Base-by-base conservation (phyloP, 2,329 filamentous ascomycete genomes). In the Cladosporium phlei region DNA sequence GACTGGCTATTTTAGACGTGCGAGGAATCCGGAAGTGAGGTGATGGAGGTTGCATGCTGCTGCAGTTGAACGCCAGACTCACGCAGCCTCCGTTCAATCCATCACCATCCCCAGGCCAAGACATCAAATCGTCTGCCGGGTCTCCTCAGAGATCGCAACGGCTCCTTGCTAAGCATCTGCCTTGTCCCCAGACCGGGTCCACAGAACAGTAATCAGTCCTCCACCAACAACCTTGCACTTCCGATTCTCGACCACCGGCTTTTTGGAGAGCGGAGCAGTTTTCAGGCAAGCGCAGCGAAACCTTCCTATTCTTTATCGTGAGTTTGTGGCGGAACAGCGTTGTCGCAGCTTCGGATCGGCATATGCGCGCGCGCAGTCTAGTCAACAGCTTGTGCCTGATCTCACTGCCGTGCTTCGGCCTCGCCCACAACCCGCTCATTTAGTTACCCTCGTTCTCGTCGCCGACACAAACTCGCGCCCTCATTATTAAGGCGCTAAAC, bases 221-320 rank as follows among this genome's bases (percentile, higher is more conserved):
- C 24, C 32, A 45, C 24, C 40, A 21, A 22, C 20, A 10, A 19
- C 14, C 40, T 14, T 22, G 20, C 6, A 7, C 16, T 35, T 45
- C 40, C 40, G 40, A 35, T 27, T 25, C 40, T 42, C 40, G 30
- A 45, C 40, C 37, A n/a, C 19, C 40, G 30, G 21, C 14, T 8
- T 19, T 16, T 24, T 35, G 40, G 14, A 45, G 40, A 45, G 40
- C 40, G 40, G 40, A 45, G 40, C 38, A 42, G n/a, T 16, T 6
- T 25, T 20, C 11, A 25, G 32, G 19, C 38, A 32, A 42, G 38
- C 38, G 28, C 38, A 24, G 38, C 38, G 33, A 42, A 42, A 35
- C 40, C 40, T 45, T 45, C 40, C 40, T 45, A 32, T 35, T 35
- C 21, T 21, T 45, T 45, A 45, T 45, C 40, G 40, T 45, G 40